Conservation (phyloP, 1,284 basidiomycete species). For the Irpex rosettiformis region DNA sequence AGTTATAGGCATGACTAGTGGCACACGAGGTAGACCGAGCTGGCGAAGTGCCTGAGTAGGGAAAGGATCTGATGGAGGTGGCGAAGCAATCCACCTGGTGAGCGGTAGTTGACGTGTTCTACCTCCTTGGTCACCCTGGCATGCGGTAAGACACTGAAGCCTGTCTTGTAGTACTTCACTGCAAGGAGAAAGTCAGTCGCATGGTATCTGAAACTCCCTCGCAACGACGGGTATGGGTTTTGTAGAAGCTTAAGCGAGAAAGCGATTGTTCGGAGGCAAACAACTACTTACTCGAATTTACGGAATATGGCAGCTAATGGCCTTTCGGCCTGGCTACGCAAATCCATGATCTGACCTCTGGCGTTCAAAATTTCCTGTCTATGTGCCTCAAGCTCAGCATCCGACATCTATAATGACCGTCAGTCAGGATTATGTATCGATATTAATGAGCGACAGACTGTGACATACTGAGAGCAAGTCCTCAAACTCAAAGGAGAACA, state of each 20-base stretch:
- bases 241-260: too few relatives aligned
- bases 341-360: background rate
- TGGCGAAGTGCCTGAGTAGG: background rate
- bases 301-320: background rate
- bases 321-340: background rate
- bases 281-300: constrained; percentile 8
- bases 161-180: constrained; percentile 16
- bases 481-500: constrained; percentile 13
- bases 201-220: background rate
- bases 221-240: too few relatives aligned
- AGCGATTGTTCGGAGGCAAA: too few relatives aligned
- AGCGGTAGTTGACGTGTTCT: constrained; percentile 7
- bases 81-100: constrained; percentile 11
- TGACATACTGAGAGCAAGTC: constrained; percentile 17
- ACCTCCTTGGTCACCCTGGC: constrained; percentile 6
- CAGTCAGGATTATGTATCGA: background rate
- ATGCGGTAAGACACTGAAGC: constrained; percentile 12
- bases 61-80: background rate
- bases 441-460: background rate
- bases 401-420: constrained; percentile 7
- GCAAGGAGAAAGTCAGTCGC: background rate
- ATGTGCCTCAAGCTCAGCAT: constrained; percentile 1
- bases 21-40: background rate
- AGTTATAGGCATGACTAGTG: background rate
- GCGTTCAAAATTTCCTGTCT: background rate